Evolutionary conservation across 1,139 yeast genomes (phyloP).

Genomic region (Saccharomyces pastorianus): DNA sequence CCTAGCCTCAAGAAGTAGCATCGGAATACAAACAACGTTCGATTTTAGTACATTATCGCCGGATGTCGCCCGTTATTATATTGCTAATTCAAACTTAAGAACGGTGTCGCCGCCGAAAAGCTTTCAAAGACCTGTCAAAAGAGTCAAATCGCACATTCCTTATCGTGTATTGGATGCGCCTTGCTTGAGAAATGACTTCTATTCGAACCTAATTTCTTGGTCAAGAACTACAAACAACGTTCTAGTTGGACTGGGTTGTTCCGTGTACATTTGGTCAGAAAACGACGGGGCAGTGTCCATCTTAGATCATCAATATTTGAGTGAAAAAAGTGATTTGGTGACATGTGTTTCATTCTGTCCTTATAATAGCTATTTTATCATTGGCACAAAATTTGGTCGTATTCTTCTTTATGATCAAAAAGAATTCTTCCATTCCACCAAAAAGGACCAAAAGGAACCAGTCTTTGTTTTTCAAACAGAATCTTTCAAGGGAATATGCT

Average conservation of each 20-base stretch:
- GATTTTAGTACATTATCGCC: constrained; percentile 18
- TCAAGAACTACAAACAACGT: constrained; percentile 44
- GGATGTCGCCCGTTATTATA: constrained; percentile 15
- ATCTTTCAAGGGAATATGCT: constrained; percentile 43
- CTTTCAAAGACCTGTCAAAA: constrained; percentile 13
- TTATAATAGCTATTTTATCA: constrained; percentile 40
- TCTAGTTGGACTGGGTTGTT: constrained; percentile 60
- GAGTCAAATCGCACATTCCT: constrained; percentile 34
- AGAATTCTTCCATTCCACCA: constrained; percentile 13
- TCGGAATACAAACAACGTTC: constrained; percentile 4
- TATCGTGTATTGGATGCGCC: constrained; percentile 64
- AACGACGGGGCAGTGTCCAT: constrained; percentile 39
- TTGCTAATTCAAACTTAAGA: constrained; percentile 7
- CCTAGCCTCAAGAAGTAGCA: constrained; percentile 13
- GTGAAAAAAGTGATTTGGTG: constrained; percentile 35
- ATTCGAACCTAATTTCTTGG: constrained; percentile 75
- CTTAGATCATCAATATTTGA: constrained; percentile 27
- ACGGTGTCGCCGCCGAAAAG: neutral
- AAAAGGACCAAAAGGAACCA: constrained; percentile 15
- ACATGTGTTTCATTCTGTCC: constrained; percentile 54
- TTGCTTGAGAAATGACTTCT: constrained; percentile 68
- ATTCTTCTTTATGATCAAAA: constrained; percentile 38
- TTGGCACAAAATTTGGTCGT: constrained; percentile 53
- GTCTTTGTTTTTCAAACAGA: constrained; percentile 24
- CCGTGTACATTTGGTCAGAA: constrained; percentile 62